A percentile compares a stretch with the other conserved stretches of the same genome.
Evolutionary conservation across 495 filamentous ascomycete genomes (phyloP).

Genomic region (Xylaria longipes): DNA sequence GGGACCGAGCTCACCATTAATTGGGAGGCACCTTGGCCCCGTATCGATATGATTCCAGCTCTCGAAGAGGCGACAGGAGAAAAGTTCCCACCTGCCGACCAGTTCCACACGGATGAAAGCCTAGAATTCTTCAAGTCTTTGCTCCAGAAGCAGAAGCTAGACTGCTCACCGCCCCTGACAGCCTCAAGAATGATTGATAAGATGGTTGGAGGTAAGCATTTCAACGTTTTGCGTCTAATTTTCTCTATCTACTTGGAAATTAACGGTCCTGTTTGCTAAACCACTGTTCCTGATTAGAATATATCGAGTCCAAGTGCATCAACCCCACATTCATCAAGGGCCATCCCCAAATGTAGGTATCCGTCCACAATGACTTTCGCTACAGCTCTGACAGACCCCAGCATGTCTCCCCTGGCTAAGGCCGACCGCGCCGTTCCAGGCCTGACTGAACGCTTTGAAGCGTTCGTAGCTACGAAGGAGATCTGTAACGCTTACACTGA

Average conservation of each 20-base stretch:
- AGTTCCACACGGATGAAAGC: conserved; percentile 88
- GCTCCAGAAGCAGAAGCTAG: conserved; percentile 86
- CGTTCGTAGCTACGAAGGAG: conserved; percentile 97
- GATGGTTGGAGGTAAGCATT: conserved; percentile 67
- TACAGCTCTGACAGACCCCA: conserved; percentile 41
- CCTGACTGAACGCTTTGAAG: conserved; percentile 95
- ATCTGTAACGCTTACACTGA: conserved; percentile 97
- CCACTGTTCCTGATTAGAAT: conserved; percentile 56
- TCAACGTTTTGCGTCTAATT: background rate
- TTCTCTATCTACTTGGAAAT: background rate
- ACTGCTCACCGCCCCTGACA: conserved; percentile 87
- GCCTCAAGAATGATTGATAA: conserved; percentile 98
- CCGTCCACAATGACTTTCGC: background rate
- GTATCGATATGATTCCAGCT: conserved; percentile 95
- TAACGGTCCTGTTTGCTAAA: background rate
- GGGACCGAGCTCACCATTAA: conserved; percentile 89
- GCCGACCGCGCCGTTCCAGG: conserved; percentile 82
- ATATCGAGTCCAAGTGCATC: conserved; percentile 91
- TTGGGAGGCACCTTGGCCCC: conserved; percentile 93
- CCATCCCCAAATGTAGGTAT: conserved; percentile 30
- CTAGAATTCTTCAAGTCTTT: conserved; percentile 84
- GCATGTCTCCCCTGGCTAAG: conserved; percentile 97
- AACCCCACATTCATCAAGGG: conserved; percentile 96
- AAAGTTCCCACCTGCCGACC: conserved; percentile 87
- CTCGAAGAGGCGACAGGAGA: conserved; percentile 88